Base-by-base conservation (phyloP, 805 yeast species). In the Myxozyma mucilagina region DNA sequence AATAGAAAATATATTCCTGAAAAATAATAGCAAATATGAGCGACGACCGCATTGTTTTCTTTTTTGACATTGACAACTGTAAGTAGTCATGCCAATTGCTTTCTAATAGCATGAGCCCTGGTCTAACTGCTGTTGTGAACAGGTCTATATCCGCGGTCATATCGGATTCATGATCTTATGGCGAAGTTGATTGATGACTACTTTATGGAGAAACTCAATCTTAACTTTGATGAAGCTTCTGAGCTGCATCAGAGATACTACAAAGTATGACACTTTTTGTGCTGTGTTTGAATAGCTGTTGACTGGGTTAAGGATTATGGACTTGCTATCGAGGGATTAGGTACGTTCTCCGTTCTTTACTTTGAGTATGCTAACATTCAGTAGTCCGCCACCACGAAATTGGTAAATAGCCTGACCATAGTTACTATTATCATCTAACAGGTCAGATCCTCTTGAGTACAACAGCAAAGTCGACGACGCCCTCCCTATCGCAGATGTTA, bases 11-110 rank as follows among this genome's bases (percentile, higher is more conserved):
- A 24, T 24, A 24, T 24, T 24, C 4, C 29, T 24, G 29, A 24
- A 18, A 3, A 49, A 4, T 13, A 29, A 24, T 4, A 16, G 42
- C 34, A 24, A 34, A 13, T 9, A 47, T 52, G 49, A 20, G 32
- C 11, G 67, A 64, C 44, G 62, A 64, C 14, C 49, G 60, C 32
- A 47, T 47, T 34, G 74, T 72, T 6, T 89, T 94, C 75, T 90
- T 85, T 74, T 93, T 93, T 70, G 99, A 93, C 73, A 90, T 93
- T 57, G 99, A 93, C 77, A 93, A 93, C 73, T 91, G 97, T 73
- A 43, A 13, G 72, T 47, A 10, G 35, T 38, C 14, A 6, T 36
- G 13, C 9, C 3, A 44, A n/a, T 14, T 47, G 49, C 34, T 29
- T 34, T 5, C 13, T n/a, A 4, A 24, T 47, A 4, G 9, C 3